Conservation (phyloP, 306 rosid genomes). For the Rubus idaeus region DNA sequence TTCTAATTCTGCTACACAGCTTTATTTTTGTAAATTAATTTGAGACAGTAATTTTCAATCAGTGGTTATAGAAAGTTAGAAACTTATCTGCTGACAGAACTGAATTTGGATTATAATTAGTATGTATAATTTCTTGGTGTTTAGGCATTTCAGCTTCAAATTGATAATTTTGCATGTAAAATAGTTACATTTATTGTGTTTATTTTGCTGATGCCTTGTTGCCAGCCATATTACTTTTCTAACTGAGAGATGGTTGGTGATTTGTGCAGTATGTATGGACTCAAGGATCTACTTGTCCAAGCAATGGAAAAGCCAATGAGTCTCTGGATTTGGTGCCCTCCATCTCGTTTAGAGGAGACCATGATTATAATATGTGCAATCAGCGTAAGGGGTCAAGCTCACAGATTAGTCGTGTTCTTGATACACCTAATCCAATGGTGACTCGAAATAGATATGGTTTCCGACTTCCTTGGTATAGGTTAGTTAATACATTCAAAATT, state of each 20-base stretch:
- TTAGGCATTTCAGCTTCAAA: neutral
- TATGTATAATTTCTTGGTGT: neutral
- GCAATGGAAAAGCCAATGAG: slow-evolving; percentile 34
- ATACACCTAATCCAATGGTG: slow-evolving; percentile 25
- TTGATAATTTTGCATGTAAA: neutral
- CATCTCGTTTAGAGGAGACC: slow-evolving; percentile 31
- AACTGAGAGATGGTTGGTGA: slow-evolving; percentile 13
- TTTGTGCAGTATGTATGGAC: slow-evolving; percentile 47
- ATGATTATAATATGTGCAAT: slow-evolving; percentile 18
- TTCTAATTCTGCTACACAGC: neutral
- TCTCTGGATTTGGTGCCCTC: slow-evolving; percentile 21
- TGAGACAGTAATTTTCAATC: neutral
- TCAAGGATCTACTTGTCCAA: slow-evolving; percentile 31
- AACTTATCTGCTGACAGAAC: neutral
- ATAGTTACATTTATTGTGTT: neutral
- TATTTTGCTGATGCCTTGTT: neutral
- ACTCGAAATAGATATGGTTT: slow-evolving; percentile 44
- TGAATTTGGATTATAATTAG: neutral
- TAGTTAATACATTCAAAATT: slow-evolving; percentile 25
- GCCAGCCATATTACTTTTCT: neutral
- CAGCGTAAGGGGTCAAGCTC: slow-evolving; percentile 32
- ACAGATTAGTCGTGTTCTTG: slow-evolving; percentile 17
- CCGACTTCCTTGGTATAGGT: slow-evolving; percentile 69
- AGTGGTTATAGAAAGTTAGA: neutral
- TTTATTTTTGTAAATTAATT: too few species aligned